A percentile compares a stretch with the other conserved stretches of the same genome.
phyloP scores from a whole-genome alignment of 129 eudicot genomes.

The Pulicaria dysenterica region DNA sequence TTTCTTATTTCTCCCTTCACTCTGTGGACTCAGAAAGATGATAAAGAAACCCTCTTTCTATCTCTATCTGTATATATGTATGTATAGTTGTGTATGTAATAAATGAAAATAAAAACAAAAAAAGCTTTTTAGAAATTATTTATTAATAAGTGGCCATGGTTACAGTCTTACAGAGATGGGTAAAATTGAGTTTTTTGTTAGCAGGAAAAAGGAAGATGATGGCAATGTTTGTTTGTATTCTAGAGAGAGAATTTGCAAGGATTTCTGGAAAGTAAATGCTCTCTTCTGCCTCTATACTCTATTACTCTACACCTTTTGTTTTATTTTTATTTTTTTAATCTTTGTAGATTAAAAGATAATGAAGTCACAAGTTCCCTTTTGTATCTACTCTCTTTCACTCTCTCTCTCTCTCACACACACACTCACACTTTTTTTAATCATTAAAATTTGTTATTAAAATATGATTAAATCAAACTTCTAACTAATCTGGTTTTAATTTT shows the following conservation, averaged over 20 bases:
- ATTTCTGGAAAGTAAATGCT: constrained; percentile 39
- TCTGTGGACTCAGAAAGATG: constrained; percentile 35
- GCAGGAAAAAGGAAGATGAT: constrained; percentile 33
- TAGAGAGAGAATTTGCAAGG: constrained; percentile 29
- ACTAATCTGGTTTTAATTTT: neutral
- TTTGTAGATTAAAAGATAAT: neutral
- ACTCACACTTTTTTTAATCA: too few relatives aligned
- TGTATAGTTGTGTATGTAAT: constrained; percentile 21
- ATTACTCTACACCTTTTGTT: constrained; percentile 18
- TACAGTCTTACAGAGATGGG: constrained; percentile 39
- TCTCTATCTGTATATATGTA: constrained; percentile 20
- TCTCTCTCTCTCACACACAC: too few relatives aligned
- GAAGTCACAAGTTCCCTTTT: constrained; percentile 17
- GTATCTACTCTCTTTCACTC: neutral
- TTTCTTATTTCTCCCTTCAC: constrained; percentile 7
- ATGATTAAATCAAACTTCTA: neutral
- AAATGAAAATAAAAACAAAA: constrained; percentile 43
- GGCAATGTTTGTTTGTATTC: constrained; percentile 41
- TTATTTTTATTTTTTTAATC: neutral
- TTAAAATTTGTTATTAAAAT: neutral
- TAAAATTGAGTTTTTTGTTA: constrained; percentile 33
- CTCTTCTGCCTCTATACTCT: constrained; percentile 18
- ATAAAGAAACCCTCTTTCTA: constrained; percentile 23
- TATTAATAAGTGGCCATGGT: constrained; percentile 35
- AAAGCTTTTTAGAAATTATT: constrained; percentile 36